Base-by-base conservation (phyloP, 768 basidiomycete species). In the Lentinula sp. region DNA sequence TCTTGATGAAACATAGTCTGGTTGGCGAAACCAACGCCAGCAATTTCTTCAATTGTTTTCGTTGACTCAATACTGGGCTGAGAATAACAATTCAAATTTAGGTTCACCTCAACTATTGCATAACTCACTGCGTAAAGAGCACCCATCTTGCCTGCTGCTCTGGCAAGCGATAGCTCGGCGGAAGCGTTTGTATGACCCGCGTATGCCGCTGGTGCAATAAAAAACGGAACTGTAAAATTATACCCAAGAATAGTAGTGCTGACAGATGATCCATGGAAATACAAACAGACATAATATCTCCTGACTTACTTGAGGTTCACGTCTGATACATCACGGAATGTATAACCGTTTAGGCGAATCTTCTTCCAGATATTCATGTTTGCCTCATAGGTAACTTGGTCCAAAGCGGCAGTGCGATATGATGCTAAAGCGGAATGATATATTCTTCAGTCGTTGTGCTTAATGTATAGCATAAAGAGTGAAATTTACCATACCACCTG, bases 101-200 rank as follows among this genome's bases (percentile, higher is more conserved):
- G n/a, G 20, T 35, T 48, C 59, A 41, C n/a, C 35, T 16, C 15
- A 16, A 36, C 15, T 7, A 36, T n/a, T 41, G 0, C 15, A 23
- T 36, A 12, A 63, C 68, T 6, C 62, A 70, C 69, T 9, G 62
- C 68, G 43, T 81, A 81, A 4, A 81, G 64, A 63, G 79, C 74
- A 10, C 77, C 78, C 23, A 70, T 70, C 39, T 69, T 67, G 0
- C 76, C 79, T 4, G 79, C 79, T 2, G 75, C 79, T 9, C 70
- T 68, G 0, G 76, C 76, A 41, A 81, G 66, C 56, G 79, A 79
- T 10, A 76, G 66, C 63, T 83, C 81, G 9, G 79, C 81, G 4
- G 74, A 66, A 18, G 77, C 75, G 64, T 80, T 77, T 2, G 79
- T 78, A 18, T 78, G 69, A 0, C 70, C 66, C 0, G 72, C 72